Evolutionary conservation across 2,329 filamentous ascomycete genomes (phyloP), one percentile per base, ranked within the genome.

Genomic region (Fusarium nygamai): DNA sequence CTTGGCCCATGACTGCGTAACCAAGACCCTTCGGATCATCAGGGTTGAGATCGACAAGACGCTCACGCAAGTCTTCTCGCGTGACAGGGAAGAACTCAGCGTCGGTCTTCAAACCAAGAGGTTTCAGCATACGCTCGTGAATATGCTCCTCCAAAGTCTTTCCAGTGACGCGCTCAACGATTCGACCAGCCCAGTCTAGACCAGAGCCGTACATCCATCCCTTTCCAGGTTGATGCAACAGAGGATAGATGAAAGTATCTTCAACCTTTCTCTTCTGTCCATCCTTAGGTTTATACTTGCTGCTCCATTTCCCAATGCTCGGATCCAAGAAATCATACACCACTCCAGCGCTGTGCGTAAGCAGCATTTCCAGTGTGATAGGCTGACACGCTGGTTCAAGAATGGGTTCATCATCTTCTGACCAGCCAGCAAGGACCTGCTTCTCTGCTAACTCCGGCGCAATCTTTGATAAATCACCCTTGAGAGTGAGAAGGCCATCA

Each of bases 161-260:
- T 0, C 84, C 83, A 1, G 86, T 86, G 1, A 87, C 75, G 1
- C 83, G 80, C 72, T 89, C 88, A 3, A 90, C 81, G 2, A 89
- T 80, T 1, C 83, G 81, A 6, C 88, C 88, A 0, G 84, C 86
- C 88, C 87, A 90, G 79, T 90, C 88, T 3, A 87, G 76, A 3
- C 84, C 82, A 2, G 83, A 72, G 1, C 86, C 84, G 69, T 90
- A 90, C 70, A 82, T 81, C 88, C 88, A 90, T 7, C 81, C 78
- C 0, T 80, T 78, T 1, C 88, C 88, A 1, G 88, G 89, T 63
- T 90, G 85, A 69, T 84, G 88, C 16, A 77, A 58, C 6, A 90
- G 83, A 1, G 88, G 87, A 16, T 85, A 82, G 17, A 70, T 67
- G 68, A 84, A 88, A 1, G 82, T 72, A 24, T 85, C 82, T 17